Evolutionary conservation across 2,329 filamentous ascomycete genomes (phyloP).

Genomic region (Fusarium metavorans): DNA sequence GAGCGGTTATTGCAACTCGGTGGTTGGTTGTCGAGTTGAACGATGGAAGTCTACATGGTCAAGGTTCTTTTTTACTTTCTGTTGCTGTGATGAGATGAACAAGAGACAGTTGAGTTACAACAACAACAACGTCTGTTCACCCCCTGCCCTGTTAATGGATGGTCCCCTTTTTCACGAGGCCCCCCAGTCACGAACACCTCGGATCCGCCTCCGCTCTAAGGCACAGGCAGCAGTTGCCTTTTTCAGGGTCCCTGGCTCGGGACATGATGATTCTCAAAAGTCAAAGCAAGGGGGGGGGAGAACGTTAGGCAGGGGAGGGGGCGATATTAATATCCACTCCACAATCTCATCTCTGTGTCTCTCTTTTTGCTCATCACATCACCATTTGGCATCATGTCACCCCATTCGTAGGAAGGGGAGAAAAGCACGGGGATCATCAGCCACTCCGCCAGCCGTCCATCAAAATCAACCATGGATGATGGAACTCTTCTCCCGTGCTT

Average conservation of each 20-base stretch:
- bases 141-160: neutral
- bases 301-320: neutral
- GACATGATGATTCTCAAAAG: neutral
- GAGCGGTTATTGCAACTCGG: neutral
- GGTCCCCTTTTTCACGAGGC: slow-evolving; percentile 12
- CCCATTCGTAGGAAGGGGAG: slow-evolving; percentile 12
- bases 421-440: neutral
- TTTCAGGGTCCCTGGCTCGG: slow-evolving; percentile 22
- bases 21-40: slow-evolving; percentile 20
- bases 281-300: neutral
- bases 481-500: slow-evolving; percentile 14
- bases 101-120: neutral
- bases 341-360: slow-evolving; percentile 35
- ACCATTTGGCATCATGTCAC: slow-evolving; percentile 23
- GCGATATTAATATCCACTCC: slow-evolving; percentile 18
- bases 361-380: slow-evolving; percentile 10
- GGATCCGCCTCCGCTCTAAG: slow-evolving; percentile 37
- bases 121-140: neutral
- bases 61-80: neutral
- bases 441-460: slow-evolving; percentile 8
- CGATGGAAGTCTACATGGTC: neutral
- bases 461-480: slow-evolving; percentile 6
- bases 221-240: neutral
- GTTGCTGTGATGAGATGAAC: slow-evolving; percentile 11
- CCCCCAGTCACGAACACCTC: slow-evolving; percentile 40